Percentiles rank a stretch among this genome's conserved stretches.
These are phyloP conservation scores for Pythium utonaiense DNA, from an alignment of 352 stramenopile genomes.

Conservation along the genomic window DNA sequence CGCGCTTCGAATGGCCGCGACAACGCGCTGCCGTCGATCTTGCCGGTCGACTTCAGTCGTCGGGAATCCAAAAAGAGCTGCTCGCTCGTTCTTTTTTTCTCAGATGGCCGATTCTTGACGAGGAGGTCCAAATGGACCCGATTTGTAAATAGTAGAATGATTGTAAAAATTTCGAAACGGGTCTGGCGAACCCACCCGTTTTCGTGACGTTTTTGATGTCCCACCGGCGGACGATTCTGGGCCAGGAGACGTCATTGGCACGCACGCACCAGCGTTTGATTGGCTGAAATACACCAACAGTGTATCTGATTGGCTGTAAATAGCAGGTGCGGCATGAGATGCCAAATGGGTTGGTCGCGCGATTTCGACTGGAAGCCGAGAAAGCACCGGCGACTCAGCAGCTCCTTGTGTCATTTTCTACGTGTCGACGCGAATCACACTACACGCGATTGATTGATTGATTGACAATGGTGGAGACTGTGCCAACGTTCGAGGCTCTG, in stretches of 20 bases:
- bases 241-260: constrained; percentile 18
- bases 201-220: not conserved
- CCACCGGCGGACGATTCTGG: not conserved
- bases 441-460: not conserved
- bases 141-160: not conserved
- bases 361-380: constrained; percentile 16
- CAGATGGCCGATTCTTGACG: constrained; percentile 1
- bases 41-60: not conserved
- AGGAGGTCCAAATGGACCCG: constrained; percentile 3
- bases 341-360: constrained; percentile 16
- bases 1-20: not conserved
- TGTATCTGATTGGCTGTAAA: constrained; percentile 31
- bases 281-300: constrained; percentile 21
- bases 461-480: constrained; percentile 25
- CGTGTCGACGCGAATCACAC: not conserved
- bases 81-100: constrained; percentile 10
- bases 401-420: not conserved
- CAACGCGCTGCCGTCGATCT: constrained; percentile 14
- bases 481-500: constrained; percentile 62
- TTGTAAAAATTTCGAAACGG: not conserved
- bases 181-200: not conserved
- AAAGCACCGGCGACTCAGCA: not conserved
- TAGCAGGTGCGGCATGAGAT: not conserved
- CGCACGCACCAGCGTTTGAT: constrained; percentile 14
- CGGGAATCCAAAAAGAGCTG: not conserved